A percentile compares a stretch with the other conserved stretches of the same genome.
phyloP scores from a whole-genome alignment of 257 asterid species.

The Misopates orontium region DNA sequence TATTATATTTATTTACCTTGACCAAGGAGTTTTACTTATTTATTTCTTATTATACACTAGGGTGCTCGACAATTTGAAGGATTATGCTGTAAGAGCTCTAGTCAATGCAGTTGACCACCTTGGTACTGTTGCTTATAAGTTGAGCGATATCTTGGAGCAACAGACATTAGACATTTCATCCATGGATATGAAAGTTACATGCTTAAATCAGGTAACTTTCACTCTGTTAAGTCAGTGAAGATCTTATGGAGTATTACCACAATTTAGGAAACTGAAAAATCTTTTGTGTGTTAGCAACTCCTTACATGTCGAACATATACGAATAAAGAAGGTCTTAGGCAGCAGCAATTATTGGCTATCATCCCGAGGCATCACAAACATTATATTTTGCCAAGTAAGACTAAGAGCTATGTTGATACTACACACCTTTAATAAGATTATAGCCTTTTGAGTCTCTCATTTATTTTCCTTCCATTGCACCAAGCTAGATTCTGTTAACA shows the following conservation, averaged over 20 bases:
- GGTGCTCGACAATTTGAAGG: slow-evolving; percentile 90
- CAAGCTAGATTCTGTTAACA: slow-evolving; percentile 65
- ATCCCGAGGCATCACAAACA: slow-evolving; percentile 98
- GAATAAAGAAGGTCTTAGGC: slow-evolving; percentile 86
- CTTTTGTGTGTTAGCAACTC: slow-evolving; percentile 54
- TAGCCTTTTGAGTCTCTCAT: slow-evolving; percentile 22
- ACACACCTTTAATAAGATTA: slow-evolving; percentile 17
- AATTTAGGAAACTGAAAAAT: slow-evolving; percentile 31
- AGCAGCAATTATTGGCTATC: slow-evolving; percentile 84
- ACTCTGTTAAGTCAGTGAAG: slow-evolving; percentile 14
- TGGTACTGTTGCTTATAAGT: slow-evolving; percentile 89
- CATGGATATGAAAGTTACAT: slow-evolving; percentile 62
- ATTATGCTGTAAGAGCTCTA: slow-evolving; percentile 84
- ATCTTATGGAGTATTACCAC: slow-evolving; percentile 9
- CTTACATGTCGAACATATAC: slow-evolving; percentile 78
- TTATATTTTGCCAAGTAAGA: slow-evolving; percentile 85
- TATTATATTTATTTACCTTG: slow-evolving; percentile 6
- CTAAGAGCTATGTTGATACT: slow-evolving; percentile 2
- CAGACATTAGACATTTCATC: slow-evolving; percentile 69
- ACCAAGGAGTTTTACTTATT: slow-evolving; percentile 12
- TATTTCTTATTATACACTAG: slow-evolving; percentile 38
- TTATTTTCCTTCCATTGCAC: slow-evolving; percentile 25
- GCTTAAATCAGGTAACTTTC: slow-evolving; percentile 66
- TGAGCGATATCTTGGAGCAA: slow-evolving; percentile 81
- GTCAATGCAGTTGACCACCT: slow-evolving; percentile 96